A percentile compares a stretch with the other conserved stretches of the same genome.
phyloP scores from a whole-genome alignment of 345 rosid species.

The Lagerstroemia speciosa region DNA sequence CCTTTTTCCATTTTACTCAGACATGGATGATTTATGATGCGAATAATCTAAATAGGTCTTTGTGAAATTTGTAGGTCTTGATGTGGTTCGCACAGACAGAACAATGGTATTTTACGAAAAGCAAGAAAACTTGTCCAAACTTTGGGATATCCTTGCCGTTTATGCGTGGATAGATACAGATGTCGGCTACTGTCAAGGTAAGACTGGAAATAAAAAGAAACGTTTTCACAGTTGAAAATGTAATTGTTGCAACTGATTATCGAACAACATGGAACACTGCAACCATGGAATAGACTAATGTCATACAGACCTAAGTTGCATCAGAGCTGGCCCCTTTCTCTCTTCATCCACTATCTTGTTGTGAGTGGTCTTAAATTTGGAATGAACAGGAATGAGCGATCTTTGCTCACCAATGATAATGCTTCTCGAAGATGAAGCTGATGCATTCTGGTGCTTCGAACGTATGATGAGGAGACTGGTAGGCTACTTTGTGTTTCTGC shows the following conservation, averaged over 20 bases:
- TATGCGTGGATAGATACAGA: conserved; percentile 95
- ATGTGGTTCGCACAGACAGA: conserved; percentile 90
- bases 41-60: not conserved
- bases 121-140: conserved; percentile 79
- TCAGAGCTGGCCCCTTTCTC: not conserved
- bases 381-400: conserved; percentile 84
- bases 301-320: too few species aligned
- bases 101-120: conserved; percentile 79
- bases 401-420: conserved; percentile 99
- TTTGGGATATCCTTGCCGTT: conserved; percentile 91
- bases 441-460: conserved; percentile 99
- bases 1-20: not conserved
- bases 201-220: not conserved
- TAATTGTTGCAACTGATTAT: too few species aligned
- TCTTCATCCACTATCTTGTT: not conserved
- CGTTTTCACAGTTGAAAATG: too few species aligned
- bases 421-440: conserved; percentile 87
- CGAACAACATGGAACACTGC: too few species aligned
- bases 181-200: conserved; percentile 98
- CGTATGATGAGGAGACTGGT: conserved; percentile 96
- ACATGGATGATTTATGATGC: not conserved
- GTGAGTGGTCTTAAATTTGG: not conserved
- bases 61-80: conserved; percentile 46
- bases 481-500: conserved; percentile 6
- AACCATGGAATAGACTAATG: too few species aligned